These are phyloP conservation scores for Knoxdaviesia capensis DNA, from an alignment of 2,329 filamentous ascomycete genomes.

Conservation along the genomic window DNA sequence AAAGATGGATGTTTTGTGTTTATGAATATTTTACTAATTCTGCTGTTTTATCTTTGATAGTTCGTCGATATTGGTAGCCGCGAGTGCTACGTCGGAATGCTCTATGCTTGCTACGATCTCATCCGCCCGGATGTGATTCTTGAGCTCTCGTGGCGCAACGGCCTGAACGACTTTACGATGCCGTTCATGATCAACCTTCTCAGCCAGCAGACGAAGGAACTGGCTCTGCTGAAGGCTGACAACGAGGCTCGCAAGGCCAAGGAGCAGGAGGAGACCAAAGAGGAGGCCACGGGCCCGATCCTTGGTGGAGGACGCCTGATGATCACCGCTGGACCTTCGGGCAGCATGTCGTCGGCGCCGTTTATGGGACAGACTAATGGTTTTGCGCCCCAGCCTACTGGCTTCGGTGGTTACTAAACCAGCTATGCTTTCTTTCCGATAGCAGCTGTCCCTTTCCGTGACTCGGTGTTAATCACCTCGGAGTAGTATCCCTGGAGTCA, in stretches of 20 bases:
- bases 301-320: constrained; percentile 75
- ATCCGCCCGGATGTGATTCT: constrained; percentile 83
- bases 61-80: constrained; percentile 98
- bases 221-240: constrained; percentile 74
- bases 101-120: constrained; percentile 95
- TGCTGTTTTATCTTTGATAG: constrained; percentile 22
- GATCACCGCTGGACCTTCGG: constrained; percentile 75
- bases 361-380: constrained; percentile 64
- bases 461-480: neutral
- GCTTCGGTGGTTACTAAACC: constrained; percentile 37
- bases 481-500: neutral
- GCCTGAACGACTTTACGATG: constrained; percentile 94
- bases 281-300: constrained; percentile 86
- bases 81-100: constrained; percentile 99
- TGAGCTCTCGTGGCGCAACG: constrained; percentile 92
- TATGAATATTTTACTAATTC: constrained; percentile 2
- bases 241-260: constrained; percentile 82
- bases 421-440: neutral
- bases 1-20: neutral
- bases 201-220: constrained; percentile 70
- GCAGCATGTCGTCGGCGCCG: constrained; percentile 33
- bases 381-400: constrained; percentile 74
- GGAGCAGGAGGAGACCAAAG: constrained; percentile 54
- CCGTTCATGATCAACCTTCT: constrained; percentile 99
- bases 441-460: neutral